Conservation (phyloP, 768 basidiomycete genomes). For the Auricularia sp. region DNA sequence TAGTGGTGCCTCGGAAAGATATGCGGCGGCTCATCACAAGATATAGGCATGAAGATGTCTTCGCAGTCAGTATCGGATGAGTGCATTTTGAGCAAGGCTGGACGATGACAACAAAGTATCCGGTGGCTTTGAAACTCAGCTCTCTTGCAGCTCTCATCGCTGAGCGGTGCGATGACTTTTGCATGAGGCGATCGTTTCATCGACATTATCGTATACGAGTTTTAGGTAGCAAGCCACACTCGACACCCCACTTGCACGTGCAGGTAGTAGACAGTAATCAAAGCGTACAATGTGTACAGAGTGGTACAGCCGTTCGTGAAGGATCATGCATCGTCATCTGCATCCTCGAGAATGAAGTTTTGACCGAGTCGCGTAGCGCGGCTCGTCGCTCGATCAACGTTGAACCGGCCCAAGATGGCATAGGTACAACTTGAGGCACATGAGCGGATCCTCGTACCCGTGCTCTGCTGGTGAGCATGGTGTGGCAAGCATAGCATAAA, state of each 20-base stretch:
- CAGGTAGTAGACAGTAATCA: too few relatives aligned
- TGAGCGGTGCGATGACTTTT: too few relatives aligned
- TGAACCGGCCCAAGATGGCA: neutral
- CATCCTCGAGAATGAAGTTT: neutral
- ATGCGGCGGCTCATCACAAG: neutral
- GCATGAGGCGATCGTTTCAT: too few relatives aligned
- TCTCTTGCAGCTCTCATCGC: too few relatives aligned
- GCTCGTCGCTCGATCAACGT: neutral
- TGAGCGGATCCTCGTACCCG: neutral
- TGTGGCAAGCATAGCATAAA: slow-evolving; percentile 59
- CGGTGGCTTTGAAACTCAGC: too few relatives aligned
- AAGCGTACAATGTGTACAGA: too few relatives aligned
- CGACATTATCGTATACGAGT: too few relatives aligned
- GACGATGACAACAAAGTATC: too few relatives aligned
- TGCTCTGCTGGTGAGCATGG: slow-evolving; percentile 44
- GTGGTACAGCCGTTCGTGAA: too few relatives aligned
- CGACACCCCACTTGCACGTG: too few relatives aligned
- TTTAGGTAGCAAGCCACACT: too few relatives aligned
- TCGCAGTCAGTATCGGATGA: neutral
- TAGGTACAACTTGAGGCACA: neutral
- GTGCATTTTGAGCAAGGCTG: too few relatives aligned
- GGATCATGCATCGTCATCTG: neutral
- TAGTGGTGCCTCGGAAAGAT: slow-evolving; percentile 3
- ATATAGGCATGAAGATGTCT: neutral
- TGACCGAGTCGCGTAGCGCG: neutral